Base-by-base conservation (phyloP, 805 yeast genomes). In the Cyberlindnera amylophila region DNA sequence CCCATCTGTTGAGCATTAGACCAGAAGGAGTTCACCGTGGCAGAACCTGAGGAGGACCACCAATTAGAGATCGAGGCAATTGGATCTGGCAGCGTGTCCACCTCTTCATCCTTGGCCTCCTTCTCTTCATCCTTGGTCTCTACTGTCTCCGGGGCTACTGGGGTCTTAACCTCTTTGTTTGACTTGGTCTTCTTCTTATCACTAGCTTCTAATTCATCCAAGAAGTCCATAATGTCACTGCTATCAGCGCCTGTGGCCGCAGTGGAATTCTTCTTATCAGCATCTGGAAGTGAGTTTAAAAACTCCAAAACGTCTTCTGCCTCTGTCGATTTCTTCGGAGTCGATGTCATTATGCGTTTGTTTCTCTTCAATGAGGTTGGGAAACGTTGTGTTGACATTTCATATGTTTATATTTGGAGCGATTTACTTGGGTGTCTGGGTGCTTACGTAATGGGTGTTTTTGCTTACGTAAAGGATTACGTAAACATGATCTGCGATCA, bases 281-380 rank as follows among this genome's bases (percentile, higher is more conserved):
- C 15, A 21, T 82, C 88, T 3, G 95, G 93, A 36, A 88, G 72
- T 1, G 90, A 82, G 55, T 84, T 88, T 52, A 86, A 71, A 57
- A 86, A 86, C 49, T 85, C 91, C 41, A 86, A 70, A 5, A 86
- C 91, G 53, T 85, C 91, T 49, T 82, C 86, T 18, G 81, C 80
- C 45, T 81, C 82, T 15, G 71, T 68, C 4, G 71, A 54, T 42
- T 64, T 67, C 51, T 56, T 57, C 28, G 59, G 58, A 3, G 54
- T 51, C 2, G 48, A 32, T 4, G 54, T 35, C 55, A 51, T 55
- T 11, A 18, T 43, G 32, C n/a, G 15, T 27, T 6, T 12, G 13
- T 23, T 16, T 12, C 33, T 11, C 11, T 7, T 8, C 11, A 11
- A 11, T 23, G 27, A 8, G 27, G 10, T 23, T 23, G 27, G 7